These are phyloP conservation scores for Babesia ovata DNA, from an alignment of 169 alveolate species.

Conservation along the genomic window DNA sequence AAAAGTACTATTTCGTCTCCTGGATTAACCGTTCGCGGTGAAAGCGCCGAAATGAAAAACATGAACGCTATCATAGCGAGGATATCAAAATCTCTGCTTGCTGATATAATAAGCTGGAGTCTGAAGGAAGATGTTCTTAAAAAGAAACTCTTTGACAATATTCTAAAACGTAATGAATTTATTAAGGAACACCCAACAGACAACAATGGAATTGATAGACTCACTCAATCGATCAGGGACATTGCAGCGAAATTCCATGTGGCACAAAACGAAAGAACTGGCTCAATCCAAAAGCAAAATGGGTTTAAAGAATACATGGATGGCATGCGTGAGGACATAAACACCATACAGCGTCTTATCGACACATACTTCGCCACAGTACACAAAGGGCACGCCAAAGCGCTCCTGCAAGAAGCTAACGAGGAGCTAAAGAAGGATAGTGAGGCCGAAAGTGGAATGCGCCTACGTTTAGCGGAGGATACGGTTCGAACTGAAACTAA, in stretches of 20 bases:
- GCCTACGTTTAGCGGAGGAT: conserved; percentile 12
- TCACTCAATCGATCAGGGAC: conserved; percentile 1
- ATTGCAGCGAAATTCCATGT: conserved; percentile 11
- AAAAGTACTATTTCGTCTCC: conserved; percentile 22
- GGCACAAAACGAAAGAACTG: conserved; percentile 16
- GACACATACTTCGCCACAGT: conserved; percentile 42
- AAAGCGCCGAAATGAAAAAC: conserved; percentile 21
- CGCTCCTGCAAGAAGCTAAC: conserved; percentile 12
- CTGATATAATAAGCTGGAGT: conserved; percentile 21
- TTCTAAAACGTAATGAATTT: conserved; percentile 18
- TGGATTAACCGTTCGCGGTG: conserved; percentile 3
- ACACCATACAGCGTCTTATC: conserved; percentile 32
- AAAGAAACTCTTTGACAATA: conserved; percentile 23
- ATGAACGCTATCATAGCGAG: conserved; percentile 24
- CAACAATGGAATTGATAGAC: not conserved
- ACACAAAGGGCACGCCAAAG: conserved; percentile 39
- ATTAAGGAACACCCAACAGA: not conserved
- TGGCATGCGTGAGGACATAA: conserved; percentile 28
- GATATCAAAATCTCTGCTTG: conserved; percentile 9
- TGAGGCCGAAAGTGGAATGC: conserved; percentile 19
- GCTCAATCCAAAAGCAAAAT: conserved; percentile 30
- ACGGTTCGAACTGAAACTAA: conserved; percentile 10
- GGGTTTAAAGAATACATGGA: conserved; percentile 45
- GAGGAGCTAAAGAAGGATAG: conserved; percentile 9
- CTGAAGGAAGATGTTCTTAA: not conserved